phyloP scores from a whole-genome alignment of 768 basidiomycete species.

The Pleurotus ostreatus region DNA sequence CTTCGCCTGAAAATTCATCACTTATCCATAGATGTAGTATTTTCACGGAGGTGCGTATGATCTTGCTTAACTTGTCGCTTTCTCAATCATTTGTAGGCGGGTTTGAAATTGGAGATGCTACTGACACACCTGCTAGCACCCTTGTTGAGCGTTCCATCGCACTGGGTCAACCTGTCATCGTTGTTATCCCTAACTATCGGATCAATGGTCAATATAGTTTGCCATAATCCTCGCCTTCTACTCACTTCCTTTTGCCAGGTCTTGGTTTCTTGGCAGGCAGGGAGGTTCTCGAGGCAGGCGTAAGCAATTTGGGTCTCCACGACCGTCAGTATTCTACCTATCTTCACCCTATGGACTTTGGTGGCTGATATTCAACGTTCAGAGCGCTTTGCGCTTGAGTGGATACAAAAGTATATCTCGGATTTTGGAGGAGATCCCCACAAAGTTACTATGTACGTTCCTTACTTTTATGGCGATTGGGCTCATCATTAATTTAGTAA shows the following conservation, averaged over 20 bases:
- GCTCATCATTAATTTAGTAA: too few species aligned
- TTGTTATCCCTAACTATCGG: slow-evolving; percentile 38
- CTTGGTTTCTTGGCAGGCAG: slow-evolving; percentile 39
- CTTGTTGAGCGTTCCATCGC: slow-evolving; percentile 28
- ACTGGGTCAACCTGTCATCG: slow-evolving; percentile 28
- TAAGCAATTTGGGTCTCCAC: slow-evolving; percentile 44
- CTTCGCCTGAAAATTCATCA: slow-evolving; percentile 15
- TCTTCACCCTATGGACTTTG: neutral
- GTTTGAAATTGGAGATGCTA: slow-evolving; percentile 27
- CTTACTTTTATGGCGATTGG: neutral
- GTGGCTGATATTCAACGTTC: neutral
- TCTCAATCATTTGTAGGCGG: slow-evolving; percentile 19
- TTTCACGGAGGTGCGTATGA: slow-evolving; percentile 22
- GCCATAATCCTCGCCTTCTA: neutral
- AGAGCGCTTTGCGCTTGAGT: slow-evolving; percentile 46
- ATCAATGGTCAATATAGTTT: slow-evolving; percentile 22
- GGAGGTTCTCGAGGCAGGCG: slow-evolving; percentile 33
- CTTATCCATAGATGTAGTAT: slow-evolving; percentile 20
- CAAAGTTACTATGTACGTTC: slow-evolving; percentile 38
- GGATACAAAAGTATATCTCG: slow-evolving; percentile 50
- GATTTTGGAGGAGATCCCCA: slow-evolving; percentile 50
- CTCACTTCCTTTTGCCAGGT: slow-evolving; percentile 14
- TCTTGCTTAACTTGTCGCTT: neutral
- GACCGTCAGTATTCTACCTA: slow-evolving; percentile 36
- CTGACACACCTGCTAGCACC: slow-evolving; percentile 16